Percentiles rank a stretch among this genome's conserved stretches.
These are phyloP conservation scores for Trametes cinnabarina DNA, from an alignment of 768 basidiomycete species.

Conservation along the genomic window DNA sequence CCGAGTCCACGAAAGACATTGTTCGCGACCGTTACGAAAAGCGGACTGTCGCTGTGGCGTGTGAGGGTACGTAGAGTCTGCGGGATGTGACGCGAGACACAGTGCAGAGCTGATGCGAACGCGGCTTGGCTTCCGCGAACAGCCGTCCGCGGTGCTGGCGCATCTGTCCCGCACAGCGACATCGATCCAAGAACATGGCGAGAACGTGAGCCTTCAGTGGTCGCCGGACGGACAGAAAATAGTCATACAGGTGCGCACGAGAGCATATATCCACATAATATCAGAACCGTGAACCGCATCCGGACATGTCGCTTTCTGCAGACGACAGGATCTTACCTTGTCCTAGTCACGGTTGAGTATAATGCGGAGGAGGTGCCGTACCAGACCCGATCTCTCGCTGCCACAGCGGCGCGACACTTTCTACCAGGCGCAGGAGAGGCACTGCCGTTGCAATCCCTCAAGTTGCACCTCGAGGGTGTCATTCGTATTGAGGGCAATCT, in stretches of 20 bases:
- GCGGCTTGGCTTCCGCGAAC: conserved; percentile 5
- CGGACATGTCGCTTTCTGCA: conserved; percentile 28
- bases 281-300: too few relatives aligned
- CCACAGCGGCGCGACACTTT: conserved; percentile 62
- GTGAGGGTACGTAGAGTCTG: conserved; percentile 55
- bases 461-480: conserved; percentile 76
- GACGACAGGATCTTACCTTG: conserved; percentile 80
- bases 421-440: conserved; percentile 81
- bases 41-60: conserved; percentile 76
- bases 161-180: conserved; percentile 72
- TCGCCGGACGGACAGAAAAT: conserved; percentile 78
- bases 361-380: conserved; percentile 55
- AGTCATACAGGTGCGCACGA: conserved; percentile 65
- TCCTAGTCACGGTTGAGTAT: conserved; percentile 68
- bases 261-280: background rate
- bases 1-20: conserved; percentile 74
- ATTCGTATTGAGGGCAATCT: conserved; percentile 74
- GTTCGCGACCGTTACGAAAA: conserved; percentile 72
- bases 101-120: conserved; percentile 5
- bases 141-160: conserved; percentile 74
- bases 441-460: conserved; percentile 62
- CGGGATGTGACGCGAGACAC: background rate
- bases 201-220: conserved; percentile 74
- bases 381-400: conserved; percentile 49
- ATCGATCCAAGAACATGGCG: conserved; percentile 82